These are phyloP conservation scores for Pelargonium cotyledonis DNA, from an alignment of 441 rosid genomes.

Conservation along the genomic window DNA sequence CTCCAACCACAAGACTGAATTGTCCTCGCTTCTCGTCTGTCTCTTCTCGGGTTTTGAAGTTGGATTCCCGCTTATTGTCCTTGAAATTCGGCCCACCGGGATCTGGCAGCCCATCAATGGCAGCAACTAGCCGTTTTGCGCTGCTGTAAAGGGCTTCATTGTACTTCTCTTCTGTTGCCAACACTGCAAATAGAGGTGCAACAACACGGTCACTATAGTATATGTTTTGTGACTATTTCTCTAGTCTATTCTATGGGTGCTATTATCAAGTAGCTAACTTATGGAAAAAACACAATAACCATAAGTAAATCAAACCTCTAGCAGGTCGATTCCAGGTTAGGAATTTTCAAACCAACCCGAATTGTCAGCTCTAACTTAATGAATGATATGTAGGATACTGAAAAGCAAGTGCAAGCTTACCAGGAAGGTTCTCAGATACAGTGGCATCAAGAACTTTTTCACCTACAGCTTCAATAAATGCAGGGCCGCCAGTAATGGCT, in stretches of 20 bases:
- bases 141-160: constrained; percentile 77
- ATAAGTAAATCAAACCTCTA: background rate
- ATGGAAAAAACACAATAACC: background rate
- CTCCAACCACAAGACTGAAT: constrained; percentile 88
- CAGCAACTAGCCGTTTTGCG: constrained; percentile 79
- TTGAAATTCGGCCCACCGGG: constrained; percentile 67
- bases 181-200: constrained; percentile 40
- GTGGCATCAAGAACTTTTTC: constrained; percentile 81
- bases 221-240: background rate
- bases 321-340: too few species aligned
- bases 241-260: background rate
- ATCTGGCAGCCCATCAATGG: constrained; percentile 91
- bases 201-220: constrained; percentile 4
- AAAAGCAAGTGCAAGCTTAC: constrained; percentile 31
- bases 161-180: constrained; percentile 94
- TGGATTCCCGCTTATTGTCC: constrained; percentile 82
- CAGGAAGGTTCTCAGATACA: constrained; percentile 86
- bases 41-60: constrained; percentile 79
- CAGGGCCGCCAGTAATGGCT: constrained; percentile 90
- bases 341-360: too few species aligned
- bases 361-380: background rate
- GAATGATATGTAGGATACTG: background rate
- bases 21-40: constrained; percentile 95
- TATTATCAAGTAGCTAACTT: background rate
- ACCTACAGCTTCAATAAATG: constrained; percentile 77